Base-by-base conservation (phyloP, 176 grass and related monocot species). In the Phyllostachys edulis region DNA sequence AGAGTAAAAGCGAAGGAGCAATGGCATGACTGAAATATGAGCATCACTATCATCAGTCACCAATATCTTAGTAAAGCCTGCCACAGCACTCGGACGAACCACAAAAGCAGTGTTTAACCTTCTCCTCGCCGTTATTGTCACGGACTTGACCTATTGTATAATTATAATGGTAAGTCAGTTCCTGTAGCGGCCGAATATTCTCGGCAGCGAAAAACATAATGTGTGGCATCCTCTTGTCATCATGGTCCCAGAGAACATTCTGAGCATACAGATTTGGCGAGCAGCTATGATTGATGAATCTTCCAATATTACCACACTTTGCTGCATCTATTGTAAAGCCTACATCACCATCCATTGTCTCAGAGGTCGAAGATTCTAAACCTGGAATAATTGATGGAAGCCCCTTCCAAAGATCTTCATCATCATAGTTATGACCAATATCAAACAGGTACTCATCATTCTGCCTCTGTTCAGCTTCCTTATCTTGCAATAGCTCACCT, bases 261-360 rank as follows among this genome's bases (percentile, higher is more conserved):
- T 92, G 90, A 21, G 93, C 93, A 78, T 90, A 94, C 6, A 94
- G 90, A 51, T 94, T 94, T 9, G 93, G 93, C 23, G 87, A 88
- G 70, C 93, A 94, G 65, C 93, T 88, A 49, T 92, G 93, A 67
- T 92, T 94, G 76, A 92, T 94, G 63, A 94, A 94, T 85, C 90
- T 90, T 65, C 93, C 93, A 2, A 88, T 70, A 57, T 92, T 94
- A 26, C 87, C 82, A 14, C 32, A 88, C 78, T 90, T 71, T 34
- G 90, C 88, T 73, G 90, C 90, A 86, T 94, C 93, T 71, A 94
- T 94, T 46, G 93, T 94, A 60, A 88, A 90, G 56, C 82, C 85
- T 27, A 54, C 63, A 73, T 9, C 16, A 49, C 54, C 67, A 16
- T 94, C 82, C 34, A 85, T 47, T 71, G 64, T 73, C 6, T 83